These are phyloP conservation scores for Microsporum ferrugineum DNA, from an alignment of 2,329 filamentous ascomycete species.

Conservation along the genomic window DNA sequence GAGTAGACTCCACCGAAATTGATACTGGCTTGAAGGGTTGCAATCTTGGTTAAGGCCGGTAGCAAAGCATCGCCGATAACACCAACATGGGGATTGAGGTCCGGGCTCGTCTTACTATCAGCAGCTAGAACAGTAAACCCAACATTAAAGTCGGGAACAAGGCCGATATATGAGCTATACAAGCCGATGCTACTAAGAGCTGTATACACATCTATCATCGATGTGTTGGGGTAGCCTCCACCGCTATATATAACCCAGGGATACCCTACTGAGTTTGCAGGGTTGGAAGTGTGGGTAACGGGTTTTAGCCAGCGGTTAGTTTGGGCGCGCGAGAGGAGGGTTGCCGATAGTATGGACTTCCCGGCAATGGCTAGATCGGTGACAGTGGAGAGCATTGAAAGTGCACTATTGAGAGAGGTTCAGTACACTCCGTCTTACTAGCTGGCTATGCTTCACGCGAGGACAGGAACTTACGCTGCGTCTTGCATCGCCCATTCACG, in stretches of 20 bases:
- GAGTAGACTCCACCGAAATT: constrained; percentile 22
- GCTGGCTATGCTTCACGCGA: constrained; percentile 5
- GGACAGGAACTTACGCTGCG: constrained; percentile 15
- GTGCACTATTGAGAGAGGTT: constrained; percentile 12
- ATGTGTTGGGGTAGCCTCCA: constrained; percentile 13
- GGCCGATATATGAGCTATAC: constrained; percentile 25
- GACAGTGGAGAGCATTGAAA: constrained; percentile 16
- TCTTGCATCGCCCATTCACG: background rate
- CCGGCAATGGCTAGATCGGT: constrained; percentile 31
- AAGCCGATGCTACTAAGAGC: constrained; percentile 24
- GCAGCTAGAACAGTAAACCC: constrained; percentile 28
- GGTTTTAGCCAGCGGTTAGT: constrained; percentile 35
- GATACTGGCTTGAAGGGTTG: constrained; percentile 17
- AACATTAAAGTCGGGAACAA: constrained; percentile 27
- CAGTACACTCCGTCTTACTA: constrained; percentile 21
- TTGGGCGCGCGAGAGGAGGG: constrained; percentile 23
- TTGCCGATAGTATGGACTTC: constrained; percentile 29
- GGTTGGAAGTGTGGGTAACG: constrained; percentile 26
- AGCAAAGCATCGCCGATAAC: constrained; percentile 19
- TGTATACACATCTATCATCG: constrained; percentile 28
- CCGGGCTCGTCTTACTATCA: constrained; percentile 12
- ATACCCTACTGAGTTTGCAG: constrained; percentile 25
- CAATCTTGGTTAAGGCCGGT: constrained; percentile 20
- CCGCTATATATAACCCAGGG: constrained; percentile 30
- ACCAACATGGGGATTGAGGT: constrained; percentile 20